Base-by-base conservation (phyloP, 148 eudicot species). In the Vaccinium myrtillus region DNA sequence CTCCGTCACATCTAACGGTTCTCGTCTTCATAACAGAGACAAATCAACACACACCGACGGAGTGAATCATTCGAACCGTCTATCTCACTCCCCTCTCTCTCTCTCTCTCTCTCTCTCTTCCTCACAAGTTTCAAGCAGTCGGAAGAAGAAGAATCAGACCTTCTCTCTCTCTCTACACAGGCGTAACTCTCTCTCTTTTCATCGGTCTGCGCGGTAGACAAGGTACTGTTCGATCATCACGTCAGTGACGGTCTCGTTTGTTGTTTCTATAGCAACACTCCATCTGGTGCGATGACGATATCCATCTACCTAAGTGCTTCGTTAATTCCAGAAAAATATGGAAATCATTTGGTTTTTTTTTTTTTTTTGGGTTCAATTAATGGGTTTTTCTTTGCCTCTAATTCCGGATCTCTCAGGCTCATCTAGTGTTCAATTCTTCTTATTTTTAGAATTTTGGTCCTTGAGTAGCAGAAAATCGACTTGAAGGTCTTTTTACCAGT, bases 321-420 rank as follows among this genome's bases (percentile, higher is more conserved):
- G 71, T 70, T 58, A 36, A 70, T 32, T 13, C 21, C 69, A 82
- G 71, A 30, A 18, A 70, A 56, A 86, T 36, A 73, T 61, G 82
- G 84, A 80, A 85, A 79, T 61, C 59, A 16, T 51, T 56, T 46
- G 80, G 80, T 78, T 82, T 36, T 6, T 46, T 55, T 36, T 84
- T 67, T 81, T 36, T 83, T 67, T 81, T 80, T 86, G 84, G 77
- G 82, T 86, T 25, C 25, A 13, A 69, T 69, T 69, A 43, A 48
- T 61, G 74, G 50, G 80, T 89, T 54, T 30, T 23, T 86, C 79
- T 81, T 67, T 27, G 85, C 90, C 90, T 80, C 39, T 85, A 79
- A 80, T 86, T 87, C 53, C 89, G 93, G 93, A 93, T 93, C 94
- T 91, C 82, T 88, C 65, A 80, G 78, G 83, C 88, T 80, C 78